phyloP scores from a whole-genome alignment of 2,329 filamentous ascomycete species.

The Botrytis aclada region DNA sequence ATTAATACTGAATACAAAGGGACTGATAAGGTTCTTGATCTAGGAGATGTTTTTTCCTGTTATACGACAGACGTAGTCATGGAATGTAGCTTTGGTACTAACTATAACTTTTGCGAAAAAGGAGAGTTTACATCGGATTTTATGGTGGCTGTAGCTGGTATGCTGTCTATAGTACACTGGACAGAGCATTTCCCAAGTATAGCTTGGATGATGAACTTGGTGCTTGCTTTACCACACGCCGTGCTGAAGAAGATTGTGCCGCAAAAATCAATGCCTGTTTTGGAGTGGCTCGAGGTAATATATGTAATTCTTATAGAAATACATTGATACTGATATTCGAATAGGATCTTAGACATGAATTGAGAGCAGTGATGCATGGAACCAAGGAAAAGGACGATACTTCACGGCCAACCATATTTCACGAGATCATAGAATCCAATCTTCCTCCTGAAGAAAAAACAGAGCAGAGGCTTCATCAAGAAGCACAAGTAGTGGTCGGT shows the following conservation, averaged over 20 bases:
- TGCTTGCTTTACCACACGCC: neutral
- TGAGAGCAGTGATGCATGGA: constrained; percentile 11
- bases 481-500: constrained; percentile 35
- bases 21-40: neutral
- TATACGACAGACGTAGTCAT: constrained; percentile 31
- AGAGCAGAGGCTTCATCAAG: constrained; percentile 35
- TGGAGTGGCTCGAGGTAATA: constrained; percentile 12
- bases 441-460: constrained; percentile 40
- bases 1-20: constrained; percentile 12
- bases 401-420: constrained; percentile 32
- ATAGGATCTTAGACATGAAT: constrained; percentile 9
- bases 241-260: constrained; percentile 3
- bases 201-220: constrained; percentile 3
- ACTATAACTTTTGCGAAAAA: constrained; percentile 8
- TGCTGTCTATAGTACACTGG: constrained; percentile 5
- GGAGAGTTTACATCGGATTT: constrained; percentile 4
- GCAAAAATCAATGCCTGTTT: neutral
- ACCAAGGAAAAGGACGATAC: neutral
- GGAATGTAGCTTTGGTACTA: constrained; percentile 27
- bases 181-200: constrained; percentile 6
- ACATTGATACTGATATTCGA: neutral
- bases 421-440: constrained; percentile 24
- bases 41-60: constrained; percentile 7
- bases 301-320: neutral
- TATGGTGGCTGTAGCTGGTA: neutral